Base-by-base conservation (phyloP, 768 basidiomycete genomes). In the Lactifluus rugatus region DNA sequence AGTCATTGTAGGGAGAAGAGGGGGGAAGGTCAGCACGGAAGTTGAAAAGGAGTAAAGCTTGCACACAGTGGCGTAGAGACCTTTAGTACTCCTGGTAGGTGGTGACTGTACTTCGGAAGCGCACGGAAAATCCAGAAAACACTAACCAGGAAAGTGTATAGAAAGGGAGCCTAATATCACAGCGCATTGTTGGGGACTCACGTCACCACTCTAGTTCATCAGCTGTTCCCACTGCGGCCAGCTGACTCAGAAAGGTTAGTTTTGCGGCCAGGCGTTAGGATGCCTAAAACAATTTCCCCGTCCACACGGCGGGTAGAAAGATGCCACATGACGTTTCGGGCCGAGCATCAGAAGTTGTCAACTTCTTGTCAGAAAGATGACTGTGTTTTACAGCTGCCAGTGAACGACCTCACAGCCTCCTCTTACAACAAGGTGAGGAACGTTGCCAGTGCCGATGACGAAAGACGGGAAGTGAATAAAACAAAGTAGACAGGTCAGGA, bases 311-410 rank as follows among this genome's bases (percentile, higher is more conserved):
- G 34, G n/a, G n/a, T n/a, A n/a, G n/a, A 25, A 48, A 41, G 17
- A 19, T 52, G 45, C 46, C 32, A 34, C 46, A 53, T 54, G 58
- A 59, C 52, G 48, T 54, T 42, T 49, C 32, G 58, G 52, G 58
- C n/a, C 58, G 37, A 1, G n/a, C 1, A 36, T 32, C 4, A 48
- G n/a, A 23, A 42, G n/a, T 9, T 49, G 10, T 6, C n/a, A 26
- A 25, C 6, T 5, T 23, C 28, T 21, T 31, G 19, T 39, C 54
- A 14, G 17, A 31, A 31, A 10, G 21, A 5, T n/a, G 44, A 14
- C 13, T 19, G 10, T 44, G 14, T 39, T 17, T 21, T 23, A 14
- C 10, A n/a, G 41, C 41, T 9, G 42, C 42, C 8, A 13, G 13
- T 41, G 8, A 19, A 19, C 2, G n/a, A 41, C 41, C 8, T 41